Conservation (phyloP, 331 rosid genomes). For the Rosa hybrid region DNA sequence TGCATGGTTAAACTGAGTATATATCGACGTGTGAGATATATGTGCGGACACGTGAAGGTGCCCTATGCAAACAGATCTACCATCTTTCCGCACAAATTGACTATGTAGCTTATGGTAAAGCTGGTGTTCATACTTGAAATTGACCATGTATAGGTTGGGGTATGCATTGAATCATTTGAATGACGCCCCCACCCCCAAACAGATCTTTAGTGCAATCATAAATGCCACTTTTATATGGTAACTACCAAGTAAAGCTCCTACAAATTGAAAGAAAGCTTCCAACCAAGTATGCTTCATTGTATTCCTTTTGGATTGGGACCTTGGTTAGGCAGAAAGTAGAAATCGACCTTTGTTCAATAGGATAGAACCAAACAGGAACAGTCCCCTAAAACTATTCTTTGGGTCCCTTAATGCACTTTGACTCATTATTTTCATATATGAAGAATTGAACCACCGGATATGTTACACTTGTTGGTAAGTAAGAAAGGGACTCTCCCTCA, state of each 20-base stretch:
- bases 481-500: slow-evolving; percentile 7
- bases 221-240: background rate
- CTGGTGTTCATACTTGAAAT: background rate
- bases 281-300: slow-evolving; percentile 4
- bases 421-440: background rate
- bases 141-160: background rate
- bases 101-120: background rate
- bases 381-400: background rate
- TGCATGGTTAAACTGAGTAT: background rate
- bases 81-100: background rate
- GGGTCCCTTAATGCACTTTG: background rate
- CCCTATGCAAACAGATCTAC: background rate
- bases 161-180: background rate
- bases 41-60: background rate
- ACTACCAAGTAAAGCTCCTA: slow-evolving; percentile 1
- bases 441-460: background rate
- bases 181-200: background rate
- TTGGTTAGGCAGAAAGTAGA: slow-evolving; percentile 34
- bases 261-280: slow-evolving; percentile 14
- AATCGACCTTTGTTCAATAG: background rate
- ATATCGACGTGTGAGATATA: background rate
- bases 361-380: slow-evolving; percentile 10
- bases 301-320: slow-evolving; percentile 20
- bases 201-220: background rate
- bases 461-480: background rate